Evolutionary conservation across 2,329 filamentous ascomycete genomes (phyloP), one percentile per base, ranked within the genome.

Genomic region (Trichoderma koningii): DNA sequence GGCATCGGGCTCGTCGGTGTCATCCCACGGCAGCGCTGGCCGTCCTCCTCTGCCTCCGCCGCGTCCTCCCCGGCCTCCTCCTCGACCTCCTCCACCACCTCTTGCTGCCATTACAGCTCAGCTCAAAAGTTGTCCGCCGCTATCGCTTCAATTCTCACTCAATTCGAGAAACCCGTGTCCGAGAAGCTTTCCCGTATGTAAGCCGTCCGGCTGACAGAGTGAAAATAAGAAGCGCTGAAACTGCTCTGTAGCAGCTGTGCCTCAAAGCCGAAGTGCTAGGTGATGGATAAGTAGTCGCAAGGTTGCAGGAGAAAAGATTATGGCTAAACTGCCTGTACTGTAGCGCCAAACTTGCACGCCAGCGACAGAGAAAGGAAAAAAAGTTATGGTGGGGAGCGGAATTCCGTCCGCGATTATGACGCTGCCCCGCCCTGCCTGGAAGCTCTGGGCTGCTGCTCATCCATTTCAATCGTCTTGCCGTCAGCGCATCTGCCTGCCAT

Each of bases 1-100:
- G 59, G 81, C 81, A 72, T 86, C 83, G 9, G 83, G 81, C 68
- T 87, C 85, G 68, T 85, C 83, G 47, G 80, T 77, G 19, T 75
- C 79, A 51, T 81, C 80, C 81, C 84, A 86, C 0, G 84, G 81
- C 63, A 85, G 78, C 30, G 80, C 79, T 12, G 79, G 80, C 19
- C 79, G 74, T 53, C 81, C 79, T 51, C 77, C 78, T 59, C 81
- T 73, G n/a, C 78, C 77, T 53, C 81, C 81, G 62, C 82, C 81
- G 66, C 81, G 78, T 47, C 78, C 81, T 55, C 82, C 81, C 57
- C 84, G 80, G 42, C 82, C 80, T 68, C 82, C 81, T 69, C 84
- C 81, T 73, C 82, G 75, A 66, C 79, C 76, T 67, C 83, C 82
- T 66, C 79, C 76, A 67, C 83, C 82, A 66, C 83, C 82, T 73